A percentile compares a stretch with the other conserved stretches of the same genome.
Evolutionary conservation across 192 early-diverging fungal species (phyloP).

Genomic region (Coemansia sp.): DNA sequence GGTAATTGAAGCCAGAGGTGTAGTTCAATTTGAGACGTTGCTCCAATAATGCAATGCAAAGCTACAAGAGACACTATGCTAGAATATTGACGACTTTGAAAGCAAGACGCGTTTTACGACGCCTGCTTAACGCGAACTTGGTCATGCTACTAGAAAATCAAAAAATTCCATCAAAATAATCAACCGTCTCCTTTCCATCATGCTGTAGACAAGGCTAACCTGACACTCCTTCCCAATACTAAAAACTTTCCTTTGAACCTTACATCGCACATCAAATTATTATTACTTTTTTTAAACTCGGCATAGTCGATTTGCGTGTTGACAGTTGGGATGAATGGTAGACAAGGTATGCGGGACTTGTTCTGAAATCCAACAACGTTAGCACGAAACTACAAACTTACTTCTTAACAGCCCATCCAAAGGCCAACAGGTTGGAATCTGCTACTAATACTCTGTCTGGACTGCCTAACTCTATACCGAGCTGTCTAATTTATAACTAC

Average conservation of each 20-base stretch:
- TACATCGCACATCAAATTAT: neutral
- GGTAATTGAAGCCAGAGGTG: neutral
- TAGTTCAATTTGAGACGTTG: neutral
- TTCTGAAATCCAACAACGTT: neutral
- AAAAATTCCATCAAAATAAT: too few species aligned
- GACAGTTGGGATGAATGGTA: conserved; percentile 34
- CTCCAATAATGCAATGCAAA: too few species aligned
- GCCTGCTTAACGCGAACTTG: neutral
- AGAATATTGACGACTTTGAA: neutral
- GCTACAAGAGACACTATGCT: neutral
- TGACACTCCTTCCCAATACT: neutral
- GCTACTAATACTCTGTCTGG: neutral
- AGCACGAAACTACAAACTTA: neutral
- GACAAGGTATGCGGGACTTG: conserved; percentile 34
- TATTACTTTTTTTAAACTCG: neutral
- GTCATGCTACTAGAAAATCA: neutral
- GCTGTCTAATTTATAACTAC: neutral
- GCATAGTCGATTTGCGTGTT: neutral
- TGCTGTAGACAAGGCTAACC: too few species aligned
- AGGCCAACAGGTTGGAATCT: neutral
- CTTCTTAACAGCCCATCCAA: neutral
- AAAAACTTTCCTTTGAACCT: neutral
- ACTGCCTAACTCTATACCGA: neutral
- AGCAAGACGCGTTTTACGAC: neutral
- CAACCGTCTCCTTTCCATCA: neutral